Conservation (phyloP, 1,284 basidiomycete species). For the Leccinum pseudoinsigne region DNA sequence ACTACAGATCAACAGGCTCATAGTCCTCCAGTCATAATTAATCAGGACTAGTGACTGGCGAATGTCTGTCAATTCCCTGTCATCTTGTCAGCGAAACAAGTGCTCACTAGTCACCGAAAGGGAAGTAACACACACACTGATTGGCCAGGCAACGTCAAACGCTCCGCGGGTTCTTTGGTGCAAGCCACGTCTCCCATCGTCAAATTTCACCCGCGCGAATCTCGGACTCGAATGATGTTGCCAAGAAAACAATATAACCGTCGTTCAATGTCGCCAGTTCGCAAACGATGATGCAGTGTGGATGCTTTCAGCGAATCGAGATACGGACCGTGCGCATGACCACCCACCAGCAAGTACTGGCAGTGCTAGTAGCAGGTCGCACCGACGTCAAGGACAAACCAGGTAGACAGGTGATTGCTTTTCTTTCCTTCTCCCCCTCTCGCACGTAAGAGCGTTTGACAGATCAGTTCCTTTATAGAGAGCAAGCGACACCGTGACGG, state of each 20-base stretch:
- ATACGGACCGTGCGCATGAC: neutral
- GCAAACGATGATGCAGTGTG: neutral
- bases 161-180: neutral
- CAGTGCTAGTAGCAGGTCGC: neutral
- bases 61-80: neutral
- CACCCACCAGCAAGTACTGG: neutral
- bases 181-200: neutral
- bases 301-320: neutral
- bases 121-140: neutral
- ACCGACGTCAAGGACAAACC: neutral
- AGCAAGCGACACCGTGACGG: neutral
- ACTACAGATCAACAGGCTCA: neutral
- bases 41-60: neutral
- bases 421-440: neutral
- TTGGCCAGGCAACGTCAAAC: neutral
- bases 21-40: neutral
- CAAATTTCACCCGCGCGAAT: neutral
- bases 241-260: neutral
- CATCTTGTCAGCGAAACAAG: neutral
- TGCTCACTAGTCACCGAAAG: neutral
- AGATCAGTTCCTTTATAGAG: neutral
- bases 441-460: neutral
- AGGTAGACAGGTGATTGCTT: neutral
- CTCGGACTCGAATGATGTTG: neutral
- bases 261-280: neutral